Conservation (phyloP, 2,329 filamentous ascomycete genomes). For the Exophiala sp. region DNA sequence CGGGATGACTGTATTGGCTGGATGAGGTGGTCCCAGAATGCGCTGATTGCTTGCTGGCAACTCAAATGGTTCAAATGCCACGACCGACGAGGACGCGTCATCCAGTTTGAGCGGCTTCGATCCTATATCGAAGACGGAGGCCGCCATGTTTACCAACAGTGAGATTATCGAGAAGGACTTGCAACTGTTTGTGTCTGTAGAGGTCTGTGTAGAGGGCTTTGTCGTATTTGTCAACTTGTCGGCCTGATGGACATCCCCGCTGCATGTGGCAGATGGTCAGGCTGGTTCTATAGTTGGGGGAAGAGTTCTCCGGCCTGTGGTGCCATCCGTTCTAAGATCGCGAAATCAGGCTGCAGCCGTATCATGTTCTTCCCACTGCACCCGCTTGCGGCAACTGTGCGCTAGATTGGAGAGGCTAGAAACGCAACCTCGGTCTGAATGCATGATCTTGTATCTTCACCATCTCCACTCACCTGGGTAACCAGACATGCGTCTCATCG, state of each 20-base stretch:
- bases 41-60: conserved; percentile 41
- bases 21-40: conserved; percentile 38
- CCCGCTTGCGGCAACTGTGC: background rate
- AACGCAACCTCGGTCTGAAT: background rate
- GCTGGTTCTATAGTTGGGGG: background rate
- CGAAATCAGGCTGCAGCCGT: background rate
- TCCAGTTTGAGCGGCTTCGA: conserved; percentile 25
- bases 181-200: too few species aligned
- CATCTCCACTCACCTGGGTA: too few species aligned
- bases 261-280: background rate
- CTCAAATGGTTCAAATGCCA: conserved; percentile 38
- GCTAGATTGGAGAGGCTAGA: background rate
- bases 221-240: background rate
- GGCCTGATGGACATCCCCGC: background rate
- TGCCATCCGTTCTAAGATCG: conserved; percentile 12
- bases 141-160: conserved; percentile 6
- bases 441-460: too few species aligned
- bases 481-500: too few species aligned
- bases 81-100: conserved; percentile 15
- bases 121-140: conserved; percentile 8
- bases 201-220: too few species aligned
- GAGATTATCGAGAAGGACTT: background rate
- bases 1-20: conserved; percentile 36
- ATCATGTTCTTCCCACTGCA: background rate
- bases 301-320: background rate